Evolutionary conservation across 352 stramenopile species (phyloP).

Genomic region (Pythium myriotylum): DNA sequence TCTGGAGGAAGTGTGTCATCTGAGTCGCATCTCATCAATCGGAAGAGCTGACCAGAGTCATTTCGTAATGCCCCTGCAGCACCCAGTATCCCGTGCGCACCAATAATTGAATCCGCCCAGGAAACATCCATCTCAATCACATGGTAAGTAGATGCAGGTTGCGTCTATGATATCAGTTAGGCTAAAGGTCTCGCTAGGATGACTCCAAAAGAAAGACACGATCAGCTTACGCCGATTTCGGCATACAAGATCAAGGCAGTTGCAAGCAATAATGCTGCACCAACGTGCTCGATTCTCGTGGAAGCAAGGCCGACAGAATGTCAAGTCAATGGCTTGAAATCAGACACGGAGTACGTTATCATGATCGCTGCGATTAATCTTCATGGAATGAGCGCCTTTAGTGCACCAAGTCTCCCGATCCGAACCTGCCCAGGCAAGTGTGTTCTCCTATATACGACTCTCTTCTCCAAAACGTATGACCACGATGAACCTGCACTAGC

Average conservation of each 20-base stretch:
- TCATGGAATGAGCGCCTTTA: conserved; percentile 60
- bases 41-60: no score
- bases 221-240: conserved; percentile 62
- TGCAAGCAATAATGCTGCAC: not conserved
- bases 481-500: conserved; percentile 14
- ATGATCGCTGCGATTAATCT: conserved; percentile 59
- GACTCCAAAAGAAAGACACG: conserved; percentile 16
- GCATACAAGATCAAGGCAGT: conserved; percentile 59
- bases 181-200: not conserved
- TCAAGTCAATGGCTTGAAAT: conserved; percentile 33
- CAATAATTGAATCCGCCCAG: no score
- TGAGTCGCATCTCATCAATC: no score
- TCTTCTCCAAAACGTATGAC: not conserved
- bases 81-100: no score
- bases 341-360: conserved; percentile 46
- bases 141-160: no score
- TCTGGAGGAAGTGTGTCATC: conserved; percentile 38
- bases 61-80: no score
- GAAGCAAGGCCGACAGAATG: conserved; percentile 33
- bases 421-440: conserved; percentile 39
- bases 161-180: no score
- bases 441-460: not conserved
- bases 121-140: no score
- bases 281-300: conserved; percentile 31
- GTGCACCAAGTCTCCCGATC: conserved; percentile 29